Conservation (phyloP, 2,329 filamentous ascomycete genomes). For the Calonectria leucothoes region DNA sequence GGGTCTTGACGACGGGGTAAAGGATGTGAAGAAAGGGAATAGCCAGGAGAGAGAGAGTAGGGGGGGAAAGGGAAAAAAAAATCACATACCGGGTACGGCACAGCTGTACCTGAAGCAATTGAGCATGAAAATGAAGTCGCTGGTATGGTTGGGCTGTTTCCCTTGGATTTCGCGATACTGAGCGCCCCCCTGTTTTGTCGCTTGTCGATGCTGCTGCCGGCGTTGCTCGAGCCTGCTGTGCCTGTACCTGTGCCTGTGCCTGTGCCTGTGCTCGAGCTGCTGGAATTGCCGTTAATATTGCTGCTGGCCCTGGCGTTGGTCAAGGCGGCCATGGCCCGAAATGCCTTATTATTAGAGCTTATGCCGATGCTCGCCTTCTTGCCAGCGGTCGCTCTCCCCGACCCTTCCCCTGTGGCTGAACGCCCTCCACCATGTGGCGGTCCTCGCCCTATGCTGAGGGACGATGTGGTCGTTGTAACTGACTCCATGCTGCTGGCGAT, state of each 20-base stretch:
- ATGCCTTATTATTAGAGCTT: conserved; percentile 16
- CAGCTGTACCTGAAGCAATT: background rate
- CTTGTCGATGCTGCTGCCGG: conserved; percentile 6
- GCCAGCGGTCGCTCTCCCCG: background rate
- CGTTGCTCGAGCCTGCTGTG: background rate
- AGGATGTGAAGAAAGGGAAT: background rate
- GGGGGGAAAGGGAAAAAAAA: background rate
- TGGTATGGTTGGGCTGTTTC: conserved; percentile 5
- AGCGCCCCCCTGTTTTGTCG: background rate
- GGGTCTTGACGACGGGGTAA: background rate
- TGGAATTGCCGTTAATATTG: conserved; percentile 1
- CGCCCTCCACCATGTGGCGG: background rate
- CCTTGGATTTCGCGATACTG: conserved; percentile 10
- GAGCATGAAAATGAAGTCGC: background rate
- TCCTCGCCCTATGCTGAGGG: background rate
- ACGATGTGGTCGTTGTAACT: background rate
- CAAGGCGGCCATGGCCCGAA: conserved; percentile 11
- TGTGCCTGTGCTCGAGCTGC: conserved; percentile 1
- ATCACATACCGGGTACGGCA: conserved; percentile 9
- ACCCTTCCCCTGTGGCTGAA: background rate
- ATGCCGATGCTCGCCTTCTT: conserved; percentile 9
- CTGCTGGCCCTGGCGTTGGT: conserved; percentile 3
- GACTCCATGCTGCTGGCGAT: conserved; percentile 5
- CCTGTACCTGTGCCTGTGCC: background rate
- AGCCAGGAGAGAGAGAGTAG: background rate